Conservation (phyloP, 352 stramenopile species). For the Phytophthora quininea region DNA sequence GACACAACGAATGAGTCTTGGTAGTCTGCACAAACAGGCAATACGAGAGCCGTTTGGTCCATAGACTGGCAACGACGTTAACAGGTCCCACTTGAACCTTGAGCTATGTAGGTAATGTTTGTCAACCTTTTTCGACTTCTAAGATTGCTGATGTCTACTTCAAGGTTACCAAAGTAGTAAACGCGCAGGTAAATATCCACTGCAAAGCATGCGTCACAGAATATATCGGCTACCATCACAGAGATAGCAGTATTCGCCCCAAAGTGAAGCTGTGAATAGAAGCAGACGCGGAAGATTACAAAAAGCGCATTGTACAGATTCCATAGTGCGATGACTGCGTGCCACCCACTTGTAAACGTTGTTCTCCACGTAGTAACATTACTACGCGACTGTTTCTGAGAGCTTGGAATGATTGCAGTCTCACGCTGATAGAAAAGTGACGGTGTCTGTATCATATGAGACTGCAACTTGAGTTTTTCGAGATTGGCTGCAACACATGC, state of each 20-base stretch:
- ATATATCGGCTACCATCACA: slow-evolving; percentile 35
- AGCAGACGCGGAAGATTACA: slow-evolving; percentile 71
- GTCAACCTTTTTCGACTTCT: slow-evolving; percentile 37
- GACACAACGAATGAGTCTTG: slow-evolving; percentile 45
- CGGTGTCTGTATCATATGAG: slow-evolving; percentile 50
- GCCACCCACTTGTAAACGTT: slow-evolving; percentile 38
- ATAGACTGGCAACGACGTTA: slow-evolving; percentile 57
- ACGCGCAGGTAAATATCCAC: slow-evolving; percentile 67
- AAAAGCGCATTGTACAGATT: slow-evolving; percentile 73
- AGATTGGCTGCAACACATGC: slow-evolving; percentile 51
- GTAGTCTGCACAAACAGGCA: slow-evolving; percentile 53
- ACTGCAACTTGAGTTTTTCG: slow-evolving; percentile 54
- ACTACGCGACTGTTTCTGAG: slow-evolving; percentile 10
- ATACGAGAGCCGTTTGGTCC: slow-evolving; percentile 41
- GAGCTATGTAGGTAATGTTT: slow-evolving; percentile 43
- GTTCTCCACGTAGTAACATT: slow-evolving; percentile 10
- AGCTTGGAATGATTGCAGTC: slow-evolving; percentile 8
- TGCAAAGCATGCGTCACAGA: slow-evolving; percentile 45
- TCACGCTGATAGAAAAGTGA: slow-evolving; percentile 69
- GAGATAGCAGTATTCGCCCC: slow-evolving; percentile 10
- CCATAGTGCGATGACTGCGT: slow-evolving; percentile 47
- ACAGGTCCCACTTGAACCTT: slow-evolving; percentile 50
- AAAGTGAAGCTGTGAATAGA: slow-evolving; percentile 40
- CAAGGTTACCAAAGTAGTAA: slow-evolving; percentile 68
- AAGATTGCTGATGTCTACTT: slow-evolving; percentile 53